These are phyloP conservation scores for Meira miltonrushii DNA, from an alignment of 1,284 basidiomycete species.

Conservation along the genomic window DNA sequence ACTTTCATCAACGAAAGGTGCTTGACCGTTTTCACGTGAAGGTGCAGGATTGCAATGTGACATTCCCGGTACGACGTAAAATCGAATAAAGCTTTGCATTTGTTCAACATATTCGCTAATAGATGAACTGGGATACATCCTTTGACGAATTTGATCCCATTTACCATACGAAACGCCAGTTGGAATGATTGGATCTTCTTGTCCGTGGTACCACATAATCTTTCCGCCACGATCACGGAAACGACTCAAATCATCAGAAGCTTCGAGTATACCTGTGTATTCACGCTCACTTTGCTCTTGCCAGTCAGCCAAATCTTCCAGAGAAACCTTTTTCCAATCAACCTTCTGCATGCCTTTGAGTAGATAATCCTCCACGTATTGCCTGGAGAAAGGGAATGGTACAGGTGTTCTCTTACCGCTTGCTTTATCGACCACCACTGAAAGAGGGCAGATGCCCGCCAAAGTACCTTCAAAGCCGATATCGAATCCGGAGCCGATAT, in stretches of 20 bases:
- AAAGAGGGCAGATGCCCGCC: neutral
- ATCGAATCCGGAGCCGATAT: neutral
- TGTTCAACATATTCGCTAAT: constrained; percentile 21
- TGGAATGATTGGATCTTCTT: constrained; percentile 52
- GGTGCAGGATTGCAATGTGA: constrained; percentile 51
- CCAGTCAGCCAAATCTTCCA: neutral
- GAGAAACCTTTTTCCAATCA: neutral
- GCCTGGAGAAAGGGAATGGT: neutral
- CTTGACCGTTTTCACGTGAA: constrained; percentile 22
- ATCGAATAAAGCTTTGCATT: constrained; percentile 45
- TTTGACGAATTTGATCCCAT: constrained; percentile 50
- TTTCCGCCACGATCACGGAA: constrained; percentile 28
- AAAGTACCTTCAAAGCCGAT: neutral
- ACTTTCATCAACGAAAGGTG: constrained; percentile 13
- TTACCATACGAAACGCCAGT: constrained; percentile 52
- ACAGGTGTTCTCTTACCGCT: neutral
- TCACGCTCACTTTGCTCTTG: neutral
- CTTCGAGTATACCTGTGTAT: neutral
- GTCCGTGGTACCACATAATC: constrained; percentile 52
- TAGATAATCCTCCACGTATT: neutral
- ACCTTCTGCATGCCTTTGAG: neutral
- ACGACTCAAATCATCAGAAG: neutral
- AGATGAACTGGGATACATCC: constrained; percentile 19
- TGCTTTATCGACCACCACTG: neutral
- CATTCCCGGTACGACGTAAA: constrained; percentile 57